A percentile compares a stretch with the other conserved stretches of the same genome.
These are phyloP conservation scores for Ensete glaucum DNA, from an alignment of 176 grass and related monocot genomes.

Conservation along the genomic window DNA sequence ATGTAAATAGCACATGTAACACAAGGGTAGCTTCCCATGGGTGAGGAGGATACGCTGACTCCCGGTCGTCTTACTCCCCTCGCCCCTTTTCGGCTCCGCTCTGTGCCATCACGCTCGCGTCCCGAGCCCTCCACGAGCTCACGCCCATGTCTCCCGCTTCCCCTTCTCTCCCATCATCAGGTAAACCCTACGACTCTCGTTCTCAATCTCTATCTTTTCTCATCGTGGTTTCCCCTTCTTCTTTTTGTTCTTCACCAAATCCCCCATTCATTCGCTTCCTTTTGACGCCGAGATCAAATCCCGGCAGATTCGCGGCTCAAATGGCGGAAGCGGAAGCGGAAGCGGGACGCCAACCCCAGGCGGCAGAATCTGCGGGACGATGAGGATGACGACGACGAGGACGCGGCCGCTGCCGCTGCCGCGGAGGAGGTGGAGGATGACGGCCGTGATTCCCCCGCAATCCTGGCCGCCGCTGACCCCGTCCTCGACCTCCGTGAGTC, in stretches of 20 bases:
- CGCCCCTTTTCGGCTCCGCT: constrained; percentile 13
- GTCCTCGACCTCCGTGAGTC: constrained; percentile 54
- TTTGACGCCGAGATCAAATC: constrained; percentile 20
- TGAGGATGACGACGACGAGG: constrained; percentile 33
- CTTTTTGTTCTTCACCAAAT: not conserved
- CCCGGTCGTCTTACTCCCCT: not conserved
- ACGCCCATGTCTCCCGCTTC: constrained; percentile 46
- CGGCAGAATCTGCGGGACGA: constrained; percentile 32
- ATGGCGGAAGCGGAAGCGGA: constrained; percentile 61
- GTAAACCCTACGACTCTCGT: constrained; percentile 28
- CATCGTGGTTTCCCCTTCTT: not conserved
- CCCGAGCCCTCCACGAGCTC: not conserved
- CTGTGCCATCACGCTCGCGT: constrained; percentile 6
- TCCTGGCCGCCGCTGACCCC: constrained; percentile 25
- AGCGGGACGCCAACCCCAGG: constrained; percentile 48
- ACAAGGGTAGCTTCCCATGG: too few species aligned
- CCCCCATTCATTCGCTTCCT: not conserved
- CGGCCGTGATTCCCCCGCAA: constrained; percentile 21
- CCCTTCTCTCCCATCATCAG: constrained; percentile 47
- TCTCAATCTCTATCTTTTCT: not conserved
- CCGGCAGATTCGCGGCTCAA: constrained; percentile 73
- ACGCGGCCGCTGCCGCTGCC: constrained; percentile 14
- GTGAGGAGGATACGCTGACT: not conserved
- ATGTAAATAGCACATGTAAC: too few species aligned
- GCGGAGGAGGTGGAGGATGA: constrained; percentile 16